Evolutionary conservation across 768 basidiomycete genomes (phyloP), one percentile per base, ranked within the genome.

Genomic region (Podaxis pistillaris): DNA sequence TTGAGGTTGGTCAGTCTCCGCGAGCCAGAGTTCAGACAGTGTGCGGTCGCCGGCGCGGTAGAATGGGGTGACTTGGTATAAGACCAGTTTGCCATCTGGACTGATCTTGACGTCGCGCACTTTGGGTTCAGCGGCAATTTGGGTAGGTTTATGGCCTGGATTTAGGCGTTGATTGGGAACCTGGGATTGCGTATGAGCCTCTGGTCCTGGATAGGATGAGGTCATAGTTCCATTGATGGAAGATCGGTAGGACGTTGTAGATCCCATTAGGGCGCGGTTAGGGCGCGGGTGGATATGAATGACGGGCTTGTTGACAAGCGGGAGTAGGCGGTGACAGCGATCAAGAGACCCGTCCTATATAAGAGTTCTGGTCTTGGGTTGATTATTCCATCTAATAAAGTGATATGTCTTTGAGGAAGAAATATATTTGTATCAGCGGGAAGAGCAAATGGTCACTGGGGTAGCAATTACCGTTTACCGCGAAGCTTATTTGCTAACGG

Each of bases 21-120:
- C 75, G 40, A 74, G 64, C 75, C 75, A 76, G 26, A 76, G 66
- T 33, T 68, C 68, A 11, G 75, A 69, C n/a, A 70, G 26, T 1
- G 64, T 56, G 50, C 65, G 65, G 4, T 68, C 69, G 41, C 50
- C 60, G 47, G 61, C 38, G 46, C 68, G 71, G 64, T 76, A 76
- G 64, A 74, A 73, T 11, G 69, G 67, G 46, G 73, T 70, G 38
- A 72, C 67, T 62, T 76, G 75, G 62, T 76, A 76, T 24, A 76
- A 58, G 53, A 75, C 66, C 38, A 65, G 62, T 12, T 57, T 40
- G 13, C 74, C 73, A 60, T 75, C 68, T 19, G 72, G 71, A 60
- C 73, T 75, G 65, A 76, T 69, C 52, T 69, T 71, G 54, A 74
- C 70, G 58, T 76, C 74, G 58, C 74, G 72, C n/a, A 75, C 67